Conservation (phyloP, 495 filamentous ascomycete genomes). For the Lophium mytilinum region DNA sequence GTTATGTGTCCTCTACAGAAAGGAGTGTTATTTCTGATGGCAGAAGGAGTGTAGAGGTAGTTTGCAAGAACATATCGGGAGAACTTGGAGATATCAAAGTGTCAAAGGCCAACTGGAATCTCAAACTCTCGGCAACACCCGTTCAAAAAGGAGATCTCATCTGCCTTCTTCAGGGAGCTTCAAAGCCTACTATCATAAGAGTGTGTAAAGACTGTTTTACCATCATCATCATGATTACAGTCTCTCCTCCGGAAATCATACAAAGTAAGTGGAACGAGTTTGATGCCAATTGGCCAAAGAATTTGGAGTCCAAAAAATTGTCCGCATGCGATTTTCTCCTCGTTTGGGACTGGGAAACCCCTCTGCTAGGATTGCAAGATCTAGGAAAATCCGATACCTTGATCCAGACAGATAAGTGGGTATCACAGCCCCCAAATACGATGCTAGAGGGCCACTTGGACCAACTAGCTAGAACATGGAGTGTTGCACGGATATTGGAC, state of each 20-base stretch:
- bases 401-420: not conserved
- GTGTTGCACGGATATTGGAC: not conserved
- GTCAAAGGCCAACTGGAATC: slow-evolving; percentile 12
- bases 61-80: slow-evolving; percentile 16
- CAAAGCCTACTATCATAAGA: slow-evolving; percentile 25
- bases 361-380: not conserved
- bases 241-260: slow-evolving; percentile 6
- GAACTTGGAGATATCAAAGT: slow-evolving; percentile 5
- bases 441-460: not conserved
- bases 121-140: slow-evolving; percentile 24
- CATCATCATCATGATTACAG: slow-evolving; percentile 21
- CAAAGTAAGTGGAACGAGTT: not conserved
- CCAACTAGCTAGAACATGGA: not conserved
- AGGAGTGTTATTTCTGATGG: not conserved
- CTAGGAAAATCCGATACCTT: not conserved
- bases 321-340: not conserved
- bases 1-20: not conserved
- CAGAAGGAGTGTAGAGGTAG: slow-evolving; percentile 19
- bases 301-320: not conserved
- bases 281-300: not conserved
- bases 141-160: slow-evolving; percentile 24
- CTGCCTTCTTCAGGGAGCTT: slow-evolving; percentile 29
- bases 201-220: slow-evolving; percentile 21
- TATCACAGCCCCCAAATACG: too few relatives aligned
- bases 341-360: not conserved